These are phyloP conservation scores for Fusarium sulawesiense DNA, from an alignment of 2,329 filamentous ascomycete genomes.

Conservation along the genomic window DNA sequence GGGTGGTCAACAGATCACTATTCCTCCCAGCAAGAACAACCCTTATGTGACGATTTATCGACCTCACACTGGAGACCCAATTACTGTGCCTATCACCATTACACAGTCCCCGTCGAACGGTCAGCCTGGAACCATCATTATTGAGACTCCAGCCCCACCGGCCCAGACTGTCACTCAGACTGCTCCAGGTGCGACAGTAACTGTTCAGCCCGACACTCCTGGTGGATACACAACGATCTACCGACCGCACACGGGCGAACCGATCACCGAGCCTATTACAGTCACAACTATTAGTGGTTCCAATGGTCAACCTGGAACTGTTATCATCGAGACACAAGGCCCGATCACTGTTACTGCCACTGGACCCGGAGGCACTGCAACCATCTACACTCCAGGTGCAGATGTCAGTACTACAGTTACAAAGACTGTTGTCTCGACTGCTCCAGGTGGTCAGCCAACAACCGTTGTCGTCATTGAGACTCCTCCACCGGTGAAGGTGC, in stretches of 20 bases:
- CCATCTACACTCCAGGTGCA: conserved; percentile 27
- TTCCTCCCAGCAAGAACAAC: conserved; percentile 29
- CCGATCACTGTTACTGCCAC: conserved; percentile 26
- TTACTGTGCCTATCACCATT: conserved; percentile 33
- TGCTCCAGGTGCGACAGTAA: conserved; percentile 10
- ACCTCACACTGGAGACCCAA: conserved; percentile 27
- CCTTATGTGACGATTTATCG: conserved; percentile 33
- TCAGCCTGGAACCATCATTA: conserved; percentile 33
- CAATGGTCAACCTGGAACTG: conserved; percentile 32
- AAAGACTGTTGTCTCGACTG: conserved; percentile 19
- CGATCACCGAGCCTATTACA: conserved; percentile 27
- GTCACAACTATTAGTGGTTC: conserved; percentile 27
- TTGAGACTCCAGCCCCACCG: conserved; percentile 24
- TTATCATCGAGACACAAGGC: conserved; percentile 33
- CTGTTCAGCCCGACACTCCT: conserved; percentile 19
- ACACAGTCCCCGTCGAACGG: conserved; percentile 29
- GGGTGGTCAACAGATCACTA: conserved; percentile 22
- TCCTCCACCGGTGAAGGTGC: conserved; percentile 20
- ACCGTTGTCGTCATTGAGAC: conserved; percentile 26
- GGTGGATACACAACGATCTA: conserved; percentile 24
- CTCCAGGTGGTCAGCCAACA: conserved; percentile 4
- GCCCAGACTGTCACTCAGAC: conserved; percentile 14
- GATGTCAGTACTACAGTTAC: conserved; percentile 23
- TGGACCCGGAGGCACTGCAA: conserved; percentile 11
- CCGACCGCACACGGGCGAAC: conserved; percentile 22